phyloP scores from a whole-genome alignment of 2,329 filamentous ascomycete species.

The Penicillium corylophilum region DNA sequence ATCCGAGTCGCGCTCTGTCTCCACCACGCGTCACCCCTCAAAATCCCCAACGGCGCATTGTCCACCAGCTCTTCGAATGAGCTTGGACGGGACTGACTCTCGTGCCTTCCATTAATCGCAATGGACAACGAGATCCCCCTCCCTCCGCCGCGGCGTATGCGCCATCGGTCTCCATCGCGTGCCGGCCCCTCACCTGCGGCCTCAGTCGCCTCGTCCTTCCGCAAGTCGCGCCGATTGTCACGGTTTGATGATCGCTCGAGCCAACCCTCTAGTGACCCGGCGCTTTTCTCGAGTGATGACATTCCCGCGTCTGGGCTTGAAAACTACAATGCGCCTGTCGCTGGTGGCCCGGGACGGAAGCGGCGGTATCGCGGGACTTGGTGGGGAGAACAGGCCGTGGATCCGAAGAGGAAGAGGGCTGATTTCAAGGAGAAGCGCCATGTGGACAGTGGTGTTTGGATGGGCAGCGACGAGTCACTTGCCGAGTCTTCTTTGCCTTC shows the following conservation, averaged over 20 bases:
- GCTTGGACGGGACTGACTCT: not conserved
- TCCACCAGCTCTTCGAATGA: conserved; percentile 1
- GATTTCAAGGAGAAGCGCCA: conserved; percentile 46
- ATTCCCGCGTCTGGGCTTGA: conserved; percentile 46
- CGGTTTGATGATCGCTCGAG: conserved; percentile 39
- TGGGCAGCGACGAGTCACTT: conserved; percentile 47
- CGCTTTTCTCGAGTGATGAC: conserved; percentile 50
- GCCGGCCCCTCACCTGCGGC: conserved; percentile 12
- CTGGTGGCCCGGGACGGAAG: conserved; percentile 30
- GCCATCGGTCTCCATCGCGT: conserved; percentile 33
- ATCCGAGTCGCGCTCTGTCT: conserved; percentile 11
- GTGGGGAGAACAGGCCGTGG: conserved; percentile 43
- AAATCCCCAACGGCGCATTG: conserved; percentile 2
- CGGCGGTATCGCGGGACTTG: conserved; percentile 47
- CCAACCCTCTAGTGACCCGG: conserved; percentile 45
- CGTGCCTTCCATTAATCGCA: not conserved
- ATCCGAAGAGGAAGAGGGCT: conserved; percentile 40
- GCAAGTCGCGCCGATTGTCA: conserved; percentile 27
- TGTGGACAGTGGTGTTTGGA: conserved; percentile 49
- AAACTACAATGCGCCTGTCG: conserved; percentile 38
- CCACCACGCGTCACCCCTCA: conserved; percentile 26
- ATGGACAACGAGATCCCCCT: conserved; percentile 44
- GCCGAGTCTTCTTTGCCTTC: conserved; percentile 34
- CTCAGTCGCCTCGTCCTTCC: conserved; percentile 20
- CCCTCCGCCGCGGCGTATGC: conserved; percentile 38